Evolutionary conservation across 2,329 filamentous ascomycete genomes (phyloP).

Genomic region (Aspergillus unguis): DNA sequence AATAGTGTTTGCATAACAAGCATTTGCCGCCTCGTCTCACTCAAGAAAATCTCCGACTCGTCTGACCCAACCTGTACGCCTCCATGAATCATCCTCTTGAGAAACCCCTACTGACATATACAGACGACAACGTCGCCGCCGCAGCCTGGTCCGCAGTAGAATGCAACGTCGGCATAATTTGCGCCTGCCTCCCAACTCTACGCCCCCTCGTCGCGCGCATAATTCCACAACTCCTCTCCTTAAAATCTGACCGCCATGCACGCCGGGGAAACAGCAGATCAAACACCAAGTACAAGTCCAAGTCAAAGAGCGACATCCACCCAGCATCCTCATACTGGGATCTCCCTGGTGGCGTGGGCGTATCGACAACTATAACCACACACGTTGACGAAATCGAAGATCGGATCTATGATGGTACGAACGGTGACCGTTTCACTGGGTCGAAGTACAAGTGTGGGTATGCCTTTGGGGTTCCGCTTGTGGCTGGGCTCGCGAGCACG

Average conservation of each 20-base stretch:
- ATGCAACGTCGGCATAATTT: constrained; percentile 41
- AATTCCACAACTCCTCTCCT: constrained; percentile 29
- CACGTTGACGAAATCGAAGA: constrained; percentile 28
- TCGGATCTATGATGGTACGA: constrained; percentile 15
- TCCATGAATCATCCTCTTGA: background rate
- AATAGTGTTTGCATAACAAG: constrained; percentile 35
- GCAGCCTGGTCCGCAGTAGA: constrained; percentile 40
- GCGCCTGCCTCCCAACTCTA: constrained; percentile 41
- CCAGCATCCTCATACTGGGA: constrained; percentile 24
- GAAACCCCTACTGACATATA: constrained; percentile 7
- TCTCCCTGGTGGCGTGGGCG: background rate
- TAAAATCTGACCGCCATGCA: background rate
- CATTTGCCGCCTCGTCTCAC: constrained; percentile 30
- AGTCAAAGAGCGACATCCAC: constrained; percentile 11
- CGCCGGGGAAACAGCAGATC: background rate
- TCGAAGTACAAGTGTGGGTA: background rate
- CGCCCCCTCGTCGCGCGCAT: constrained; percentile 34
- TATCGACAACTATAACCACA: constrained; percentile 27
- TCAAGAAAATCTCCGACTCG: constrained; percentile 33
- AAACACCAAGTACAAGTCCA: constrained; percentile 8
- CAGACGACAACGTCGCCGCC: constrained; percentile 35
- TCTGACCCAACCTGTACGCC: constrained; percentile 34
- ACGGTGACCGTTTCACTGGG: too few species aligned
- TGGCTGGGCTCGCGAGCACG: background rate
- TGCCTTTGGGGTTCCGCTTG: constrained; percentile 20